Evolutionary conservation across 305 asterid species (phyloP).

Genomic region (Fraxinus velutina): DNA sequence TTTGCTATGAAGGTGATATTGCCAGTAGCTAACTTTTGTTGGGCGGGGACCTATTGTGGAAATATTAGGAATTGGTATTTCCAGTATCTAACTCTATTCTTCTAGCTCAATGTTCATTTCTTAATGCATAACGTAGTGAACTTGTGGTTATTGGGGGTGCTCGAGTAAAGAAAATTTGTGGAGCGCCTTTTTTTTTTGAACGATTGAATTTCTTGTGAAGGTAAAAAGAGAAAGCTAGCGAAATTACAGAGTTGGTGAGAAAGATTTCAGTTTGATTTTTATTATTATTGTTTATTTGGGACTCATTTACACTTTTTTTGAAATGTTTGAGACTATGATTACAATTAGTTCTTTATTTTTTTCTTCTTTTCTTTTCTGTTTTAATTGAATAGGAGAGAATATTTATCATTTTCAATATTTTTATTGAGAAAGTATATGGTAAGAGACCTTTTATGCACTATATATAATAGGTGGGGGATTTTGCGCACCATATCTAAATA

Average conservation of each 20-base stretch:
- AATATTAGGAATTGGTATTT: slow-evolving; percentile 17
- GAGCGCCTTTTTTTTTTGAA: no score
- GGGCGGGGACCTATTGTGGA: slow-evolving; percentile 34
- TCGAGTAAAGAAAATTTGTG: slow-evolving; percentile 18
- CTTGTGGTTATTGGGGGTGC: background rate
- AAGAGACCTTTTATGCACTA: no score
- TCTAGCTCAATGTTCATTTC: slow-evolving; percentile 19
- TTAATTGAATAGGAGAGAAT: no score
- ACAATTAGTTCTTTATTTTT: no score
- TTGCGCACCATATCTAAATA: no score
- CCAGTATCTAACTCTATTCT: slow-evolving; percentile 12
- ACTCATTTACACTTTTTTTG: no score
- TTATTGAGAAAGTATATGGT: no score
- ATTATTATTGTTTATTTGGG: no score
- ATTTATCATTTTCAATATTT: no score
- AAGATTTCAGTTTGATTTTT: background rate
- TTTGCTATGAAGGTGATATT: slow-evolving; percentile 81
- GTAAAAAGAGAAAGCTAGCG: background rate
- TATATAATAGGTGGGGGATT: no score
- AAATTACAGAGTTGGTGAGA: background rate
- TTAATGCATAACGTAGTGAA: background rate
- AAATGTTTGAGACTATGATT: no score
- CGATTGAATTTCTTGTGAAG: slow-evolving; percentile 34
- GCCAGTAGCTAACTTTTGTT: slow-evolving; percentile 15
- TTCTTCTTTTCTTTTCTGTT: no score